Percentiles rank a stretch among this genome's conserved stretches.
These are phyloP conservation scores for Paramecium primaurelia DNA, from an alignment of 73 alveolate species.

Conservation along the genomic window DNA sequence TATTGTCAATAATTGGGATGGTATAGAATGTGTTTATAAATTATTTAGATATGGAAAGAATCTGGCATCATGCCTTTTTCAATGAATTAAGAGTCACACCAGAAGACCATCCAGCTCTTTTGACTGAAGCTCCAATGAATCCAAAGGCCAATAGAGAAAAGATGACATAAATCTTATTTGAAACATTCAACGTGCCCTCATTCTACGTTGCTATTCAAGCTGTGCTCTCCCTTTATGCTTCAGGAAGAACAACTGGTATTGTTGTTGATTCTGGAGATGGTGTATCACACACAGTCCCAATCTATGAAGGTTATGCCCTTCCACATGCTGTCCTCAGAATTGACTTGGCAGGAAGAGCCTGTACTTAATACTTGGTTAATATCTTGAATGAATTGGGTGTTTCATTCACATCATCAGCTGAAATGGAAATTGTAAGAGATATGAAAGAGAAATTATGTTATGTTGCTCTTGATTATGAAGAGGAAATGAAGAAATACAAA, in stretches of 20 bases:
- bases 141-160: constrained; percentile 87
- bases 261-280: constrained; percentile 99
- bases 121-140: constrained; percentile 91
- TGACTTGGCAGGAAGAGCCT: constrained; percentile 96
- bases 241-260: constrained; percentile 96
- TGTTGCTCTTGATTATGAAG: constrained; percentile 59
- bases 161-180: constrained; percentile 92
- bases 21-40: neutral
- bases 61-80: constrained; percentile 97
- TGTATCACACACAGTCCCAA: constrained; percentile 98
- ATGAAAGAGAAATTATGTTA: constrained; percentile 54
- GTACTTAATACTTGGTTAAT: constrained; percentile 84
- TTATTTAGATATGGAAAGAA: constrained; percentile 80
- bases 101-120: constrained; percentile 87
- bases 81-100: constrained; percentile 95
- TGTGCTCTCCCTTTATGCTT: constrained; percentile 91
- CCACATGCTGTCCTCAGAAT: constrained; percentile 88
- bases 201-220: constrained; percentile 95
- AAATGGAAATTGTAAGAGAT: constrained; percentile 88
- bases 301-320: constrained; percentile 95
- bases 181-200: constrained; percentile 96
- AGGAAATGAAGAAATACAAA: constrained; percentile 26
- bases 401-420: constrained; percentile 88
- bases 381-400: constrained; percentile 88
- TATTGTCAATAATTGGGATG: constrained; percentile 94